Percentiles rank a stretch among this genome's conserved stretches.
These are phyloP conservation scores for Cicer pinnatifidum DNA, from an alignment of 306 rosid species.

Conservation along the genomic window DNA sequence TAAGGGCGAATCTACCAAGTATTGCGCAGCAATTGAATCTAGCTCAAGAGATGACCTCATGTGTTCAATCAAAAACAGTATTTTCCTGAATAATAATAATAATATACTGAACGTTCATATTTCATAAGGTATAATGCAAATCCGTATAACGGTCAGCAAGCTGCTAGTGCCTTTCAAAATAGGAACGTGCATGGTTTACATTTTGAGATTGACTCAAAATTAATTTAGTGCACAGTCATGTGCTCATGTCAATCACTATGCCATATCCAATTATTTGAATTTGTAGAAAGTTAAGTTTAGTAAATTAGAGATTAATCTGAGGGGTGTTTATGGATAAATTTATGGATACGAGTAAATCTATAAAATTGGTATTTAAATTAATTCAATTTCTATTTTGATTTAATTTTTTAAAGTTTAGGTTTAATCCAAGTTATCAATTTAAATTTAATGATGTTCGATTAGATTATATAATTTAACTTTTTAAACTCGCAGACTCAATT, in stretches of 20 bases:
- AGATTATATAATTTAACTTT: too few relatives aligned
- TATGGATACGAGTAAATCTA: too few relatives aligned
- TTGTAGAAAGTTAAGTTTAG: slow-evolving; percentile 15
- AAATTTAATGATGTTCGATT: too few relatives aligned
- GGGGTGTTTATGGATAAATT: too few relatives aligned
- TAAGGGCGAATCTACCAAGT: slow-evolving; percentile 71
- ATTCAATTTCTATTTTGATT: too few relatives aligned
- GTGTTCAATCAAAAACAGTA: slow-evolving; percentile 25
- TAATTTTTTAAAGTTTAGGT: too few relatives aligned
- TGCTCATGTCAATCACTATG: slow-evolving; percentile 45
- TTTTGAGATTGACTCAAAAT: slow-evolving; percentile 5
- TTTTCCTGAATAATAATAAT: slow-evolving; percentile 11
- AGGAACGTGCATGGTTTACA: slow-evolving; percentile 29
- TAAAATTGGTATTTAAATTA: too few relatives aligned
- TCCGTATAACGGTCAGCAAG: slow-evolving; percentile 33
- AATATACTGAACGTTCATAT: slow-evolving; percentile 2
- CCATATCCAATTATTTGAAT: slow-evolving; percentile 43
- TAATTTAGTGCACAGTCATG: slow-evolving; percentile 35
- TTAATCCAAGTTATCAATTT: too few relatives aligned
- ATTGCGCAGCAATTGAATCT: slow-evolving; percentile 60
- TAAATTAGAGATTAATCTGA: neutral
- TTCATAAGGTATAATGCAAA: slow-evolving; percentile 34
- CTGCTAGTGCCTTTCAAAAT: slow-evolving; percentile 29
- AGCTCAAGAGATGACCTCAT: slow-evolving; percentile 52
- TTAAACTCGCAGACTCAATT: too few relatives aligned